Evolutionary conservation across 768 basidiomycete genomes (phyloP), one percentile per base, ranked within the genome.

Genomic region (Tubosaeta sp.): DNA sequence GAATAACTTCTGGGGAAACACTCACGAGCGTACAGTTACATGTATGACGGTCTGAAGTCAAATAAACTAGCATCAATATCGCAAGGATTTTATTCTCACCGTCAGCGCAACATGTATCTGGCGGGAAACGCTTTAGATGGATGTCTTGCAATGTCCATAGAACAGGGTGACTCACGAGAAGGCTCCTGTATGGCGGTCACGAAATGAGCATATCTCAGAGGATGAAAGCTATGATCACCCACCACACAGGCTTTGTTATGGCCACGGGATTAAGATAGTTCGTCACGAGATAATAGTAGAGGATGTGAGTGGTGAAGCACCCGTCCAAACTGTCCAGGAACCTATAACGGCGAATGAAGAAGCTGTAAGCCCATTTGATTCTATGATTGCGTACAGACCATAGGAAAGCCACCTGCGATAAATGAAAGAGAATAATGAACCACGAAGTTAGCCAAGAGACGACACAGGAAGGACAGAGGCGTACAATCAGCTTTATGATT

Each of bases 241-340:
- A 61, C 83, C 83, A 84, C 11, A 78, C 71, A 1, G 76, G 75
- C 24, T 55, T 52, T 16, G 58, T 5, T 10, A 82, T 62, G 2
- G 78, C 77, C 12, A 67, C 8, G 1, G 75, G 71, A 57, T 78
- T 74, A 35, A 74, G 53, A 56, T 73, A 81, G 62, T 83, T 81
- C 32, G 63, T 66, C 34, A 84, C 78, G 50, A 82, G 71, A 58
- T 84, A 84, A 57, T 71, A 71, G 59, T 83, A 84, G 34, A 82
- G 66, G 51, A 80, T 73, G 62, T 83, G 81, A 34, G 70, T 68
- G 38, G 75, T 77, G 41, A 83, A 58, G 36, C 66, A 69, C 1
- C 75, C 74, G 58, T 83, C 79, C 50, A 82, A 76, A 1, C 81
- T 80, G 58, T 82, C 80, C 14, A 84, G 57, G 2, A 67, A 52